phyloP scores from a whole-genome alignment of 2,329 filamentous ascomycete species.

The Neofusicoccum laricinum region DNA sequence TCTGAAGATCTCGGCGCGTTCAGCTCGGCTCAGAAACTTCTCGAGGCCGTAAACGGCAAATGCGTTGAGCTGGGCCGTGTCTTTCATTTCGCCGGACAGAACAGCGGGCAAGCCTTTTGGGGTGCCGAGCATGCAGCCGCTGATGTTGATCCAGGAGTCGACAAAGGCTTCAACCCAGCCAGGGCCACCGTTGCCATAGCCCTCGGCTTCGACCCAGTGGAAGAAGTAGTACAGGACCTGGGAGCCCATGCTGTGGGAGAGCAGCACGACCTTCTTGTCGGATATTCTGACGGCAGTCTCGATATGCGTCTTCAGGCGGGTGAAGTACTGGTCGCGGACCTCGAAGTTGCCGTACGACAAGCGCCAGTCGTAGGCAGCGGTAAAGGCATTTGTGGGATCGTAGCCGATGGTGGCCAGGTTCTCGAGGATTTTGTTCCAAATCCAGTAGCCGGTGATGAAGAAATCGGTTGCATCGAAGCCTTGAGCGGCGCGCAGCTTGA shows the following conservation, averaged over 20 bases:
- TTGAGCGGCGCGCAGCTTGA: slow-evolving; percentile 90
- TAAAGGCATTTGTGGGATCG: slow-evolving; percentile 75
- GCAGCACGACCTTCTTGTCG: slow-evolving; percentile 75
- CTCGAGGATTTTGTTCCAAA: slow-evolving; percentile 98
- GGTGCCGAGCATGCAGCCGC: slow-evolving; percentile 94
- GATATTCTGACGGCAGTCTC: slow-evolving; percentile 75
- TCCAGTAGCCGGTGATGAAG: slow-evolving; percentile 89
- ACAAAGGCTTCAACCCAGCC: slow-evolving; percentile 88
- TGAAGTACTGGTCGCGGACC: slow-evolving; percentile 88
- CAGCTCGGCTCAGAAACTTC: slow-evolving; percentile 87
- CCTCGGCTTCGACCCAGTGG: slow-evolving; percentile 76
- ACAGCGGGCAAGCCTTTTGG: slow-evolving; percentile 87
- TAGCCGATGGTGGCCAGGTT: slow-evolving; percentile 95
- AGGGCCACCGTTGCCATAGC: slow-evolving; percentile 74
- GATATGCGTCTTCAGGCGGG: slow-evolving; percentile 82
- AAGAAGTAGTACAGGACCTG: slow-evolving; percentile 88
- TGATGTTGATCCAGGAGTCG: slow-evolving; percentile 97
- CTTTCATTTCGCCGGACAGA: slow-evolving; percentile 95
- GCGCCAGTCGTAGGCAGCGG: slow-evolving; percentile 83
- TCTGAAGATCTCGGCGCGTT: slow-evolving; percentile 89
- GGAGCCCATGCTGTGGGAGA: slow-evolving; percentile 96
- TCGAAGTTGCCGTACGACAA: slow-evolving; percentile 89
- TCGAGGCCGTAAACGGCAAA: slow-evolving; percentile 97
- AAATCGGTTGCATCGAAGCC: slow-evolving; percentile 98
- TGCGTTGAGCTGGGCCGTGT: slow-evolving; percentile 92